Evolutionary conservation across 257 asterid genomes (phyloP), one percentile per base, ranked within the genome.

Genomic region (Solanum raphanifolium): DNA sequence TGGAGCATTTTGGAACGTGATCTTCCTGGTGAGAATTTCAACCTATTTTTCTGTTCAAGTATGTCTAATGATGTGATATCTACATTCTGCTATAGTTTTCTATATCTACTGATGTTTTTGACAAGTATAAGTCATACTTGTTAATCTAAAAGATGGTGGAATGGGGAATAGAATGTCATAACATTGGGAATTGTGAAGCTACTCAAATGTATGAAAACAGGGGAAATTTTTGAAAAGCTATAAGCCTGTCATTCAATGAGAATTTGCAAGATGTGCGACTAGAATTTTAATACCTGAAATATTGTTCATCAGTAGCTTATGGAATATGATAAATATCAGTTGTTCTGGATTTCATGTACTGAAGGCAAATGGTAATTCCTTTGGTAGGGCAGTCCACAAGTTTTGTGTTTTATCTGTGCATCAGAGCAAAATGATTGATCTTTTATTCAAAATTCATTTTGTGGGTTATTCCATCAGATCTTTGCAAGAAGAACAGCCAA

Each of bases 1-100:
- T 97, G 99, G 99, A 92, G 92, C 92, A 92, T 94, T 91, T 92
- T 97, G 87, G 93, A 93, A 90, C 94, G 92, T 87, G 93, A 95
- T 92, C 98, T 97, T 87, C 98, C 99, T 2, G 98, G 99, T 97
- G 91, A 94, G 98, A 87, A 91, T 65, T 52, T 84, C 39, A 87
- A 90, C 74, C 60, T 84, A 29, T 31, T 72, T 69, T 73, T 34
- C 48, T 5, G 25, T 38, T 74, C 32, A 31, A 39, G 41, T 39
- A 46, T 58, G 34, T 72, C 55, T 73, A 41, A 76, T 68, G 83
- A 81, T 55, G 69, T 27, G 83, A 83, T 34, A 79, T 43, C n/a
- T 43, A 79, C 66, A 4, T 43, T 79, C 85, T 79, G 43, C 10
- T 27, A 29, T 81, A 46, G 85, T 16, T 81, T 81, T 46, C 29